phyloP scores from a whole-genome alignment of 805 yeast genomes.

The Myxozyma geophila region DNA sequence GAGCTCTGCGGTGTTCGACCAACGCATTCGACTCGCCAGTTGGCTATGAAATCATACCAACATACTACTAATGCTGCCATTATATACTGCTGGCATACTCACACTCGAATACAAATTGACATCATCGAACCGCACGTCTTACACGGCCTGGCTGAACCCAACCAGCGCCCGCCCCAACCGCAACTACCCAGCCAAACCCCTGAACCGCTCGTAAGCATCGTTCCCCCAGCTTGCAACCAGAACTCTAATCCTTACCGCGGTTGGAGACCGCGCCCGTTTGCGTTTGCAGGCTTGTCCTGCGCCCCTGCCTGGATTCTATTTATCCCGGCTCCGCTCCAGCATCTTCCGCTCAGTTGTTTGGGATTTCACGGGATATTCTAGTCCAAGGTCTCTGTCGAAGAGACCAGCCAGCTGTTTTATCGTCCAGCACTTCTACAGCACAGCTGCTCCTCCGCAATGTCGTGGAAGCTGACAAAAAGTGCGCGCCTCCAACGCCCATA shows the following conservation, averaged over 20 bases:
- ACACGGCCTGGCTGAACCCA: not conserved
- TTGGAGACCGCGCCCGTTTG: not conserved
- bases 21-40: too few relatives aligned
- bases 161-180: not conserved
- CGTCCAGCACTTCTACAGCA: not conserved
- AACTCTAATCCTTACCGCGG: too few relatives aligned
- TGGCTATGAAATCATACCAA: too few relatives aligned
- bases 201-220: not conserved
- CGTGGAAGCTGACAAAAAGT: constrained; percentile 56
- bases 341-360: not conserved
- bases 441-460: constrained; percentile 14
- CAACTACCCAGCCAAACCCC: not conserved
- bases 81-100: too few relatives aligned
- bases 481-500: constrained; percentile 20
- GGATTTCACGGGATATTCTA: not conserved
- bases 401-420: not conserved
- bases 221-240: too few relatives aligned
- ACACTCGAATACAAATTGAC: too few relatives aligned
- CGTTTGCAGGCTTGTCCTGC: not conserved
- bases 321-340: not conserved
- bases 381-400: not conserved
- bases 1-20: too few relatives aligned
- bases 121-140: not conserved
- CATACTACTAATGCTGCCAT: too few relatives aligned
- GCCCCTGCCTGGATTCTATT: constrained; percentile 1